Evolutionary conservation across 2,329 filamentous ascomycete genomes (phyloP), one percentile per base, ranked within the genome.

Genomic region (Blumeria hordei): DNA sequence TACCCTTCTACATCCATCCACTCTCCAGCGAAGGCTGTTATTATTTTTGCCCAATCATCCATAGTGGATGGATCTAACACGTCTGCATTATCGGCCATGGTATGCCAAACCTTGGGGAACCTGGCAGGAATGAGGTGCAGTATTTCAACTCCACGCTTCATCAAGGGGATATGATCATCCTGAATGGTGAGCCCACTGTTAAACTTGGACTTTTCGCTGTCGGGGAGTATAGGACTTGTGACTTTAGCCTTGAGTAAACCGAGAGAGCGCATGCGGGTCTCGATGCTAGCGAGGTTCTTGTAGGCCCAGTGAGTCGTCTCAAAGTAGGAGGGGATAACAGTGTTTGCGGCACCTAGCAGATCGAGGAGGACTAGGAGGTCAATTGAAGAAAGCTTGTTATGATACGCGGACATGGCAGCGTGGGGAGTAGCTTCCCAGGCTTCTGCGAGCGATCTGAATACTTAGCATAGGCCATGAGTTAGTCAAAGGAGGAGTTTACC

Each of bases 271-370:
- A 95, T 72, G 32, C 88, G 81, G 53, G 71, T 68, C 69, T 96
- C 90, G 14, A 93, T 69, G 2, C 70, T 69, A 0, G 85, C 82
- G 72, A 96, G 77, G 57, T 76, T 75, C 60, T 77, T 72, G 67
- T 96, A 96, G 0, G 88, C 88, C 90, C 90, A 95, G 66, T 96
- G 90, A 0, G 90, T 95, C 1, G 82, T 83, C 57, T 80, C 74
- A 66, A 93, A 95, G 69, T 90, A 95, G 0, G 86, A 93, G 0
- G 87, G 87, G 1, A 98, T 74, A 0, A 63, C 69, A 0, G 88
- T 87, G 44, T 77, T 67, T 10, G 76, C 69, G 0, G 78, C 70
- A 8, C 92, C 92, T 0, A 96, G 77, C 8, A 96, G 75, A 66
- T 96, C 92, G 34, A 96, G 76, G n/a, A 96, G 77, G 8, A 96